Evolutionary conservation across 176 grass and related monocot genomes (phyloP), one percentile per base, ranked within the genome.

Genomic region (Juncus inflexus): DNA sequence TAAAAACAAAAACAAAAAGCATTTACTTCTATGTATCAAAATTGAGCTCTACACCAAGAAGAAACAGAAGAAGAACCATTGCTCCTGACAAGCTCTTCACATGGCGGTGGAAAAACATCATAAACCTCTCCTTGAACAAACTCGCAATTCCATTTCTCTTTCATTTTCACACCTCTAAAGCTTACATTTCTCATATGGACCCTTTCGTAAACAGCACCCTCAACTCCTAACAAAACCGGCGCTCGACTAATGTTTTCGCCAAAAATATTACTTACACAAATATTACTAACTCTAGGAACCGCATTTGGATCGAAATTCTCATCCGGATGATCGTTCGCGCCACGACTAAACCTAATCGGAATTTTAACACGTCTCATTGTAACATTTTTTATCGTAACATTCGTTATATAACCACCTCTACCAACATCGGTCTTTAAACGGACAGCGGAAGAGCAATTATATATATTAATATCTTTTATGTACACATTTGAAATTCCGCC

Each of bases 391-490:
- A 96, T 67, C 3, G 84, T 91, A 12, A 91, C 72, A 58, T 96
- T 89, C 66, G 79, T 86, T 71, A 96, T 79, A 77, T 91, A 96
- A n/a, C 91, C 91, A 1, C 92, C 87, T 0, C 87, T 75, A 1
- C 84, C 87, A 53, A 63, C 19, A 35, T 96, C 91, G 0, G 87
- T 83, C 52, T 96, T 96, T 39, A 96, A 37, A 58, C 82, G 72
- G 52, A 89, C 79, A 0, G 77, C 91, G 1, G 85, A 79, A 1
- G 91, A 85, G 0, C 87, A 96, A 14, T 83, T 85, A 82, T 88
- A 96, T 35, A 91, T 43, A 2, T 88, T 79, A 42, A 96, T 69
- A 51, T 83, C 77, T 9, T 74, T 68, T 7, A 91, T 80, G 9
- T 83, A 50, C 9, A 96, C 66, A 19, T 89, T 81, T 7, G 79